Evolutionary conservation across 371 early-diverging fungal genomes (phyloP).

Genomic region (Phascolomyces articulosus): DNA sequence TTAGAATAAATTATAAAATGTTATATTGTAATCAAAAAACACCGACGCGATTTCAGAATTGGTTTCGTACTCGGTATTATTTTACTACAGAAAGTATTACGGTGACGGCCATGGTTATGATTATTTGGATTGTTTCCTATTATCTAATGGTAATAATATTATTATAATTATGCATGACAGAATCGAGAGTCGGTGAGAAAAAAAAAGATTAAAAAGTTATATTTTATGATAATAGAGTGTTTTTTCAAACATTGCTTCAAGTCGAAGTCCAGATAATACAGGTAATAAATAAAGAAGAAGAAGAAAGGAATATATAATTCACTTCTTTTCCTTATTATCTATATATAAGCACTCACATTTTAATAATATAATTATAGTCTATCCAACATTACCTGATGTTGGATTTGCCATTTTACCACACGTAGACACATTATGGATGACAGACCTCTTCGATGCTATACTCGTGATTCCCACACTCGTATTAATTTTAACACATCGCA

Average conservation of each 20-base stretch:
- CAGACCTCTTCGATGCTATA: slow-evolving; percentile 5
- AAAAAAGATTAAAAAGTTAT: neutral
- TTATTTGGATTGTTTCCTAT: slow-evolving; percentile 6
- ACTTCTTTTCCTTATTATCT: no score
- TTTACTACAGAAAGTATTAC: neutral
- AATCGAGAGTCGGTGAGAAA: neutral
- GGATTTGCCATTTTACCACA: slow-evolving; percentile 3
- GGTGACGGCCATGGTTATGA: neutral
- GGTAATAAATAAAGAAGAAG: neutral
- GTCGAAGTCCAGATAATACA: slow-evolving; percentile 4
- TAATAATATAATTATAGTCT: neutral
- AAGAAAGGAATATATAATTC: no score
- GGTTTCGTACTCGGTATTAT: neutral
- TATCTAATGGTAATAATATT: slow-evolving; percentile 8
- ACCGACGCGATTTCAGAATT: neutral
- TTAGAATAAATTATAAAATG: no score
- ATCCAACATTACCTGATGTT: slow-evolving; percentile 3
- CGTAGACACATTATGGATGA: neutral
- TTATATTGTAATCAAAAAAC: neutral
- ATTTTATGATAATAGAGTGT: slow-evolving; percentile 3
- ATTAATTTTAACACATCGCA: neutral
- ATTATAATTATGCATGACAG: no score
- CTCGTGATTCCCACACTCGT: slow-evolving; percentile 2
- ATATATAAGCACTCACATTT: no score
- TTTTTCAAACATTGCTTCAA: slow-evolving; percentile 11